Base-by-base conservation (phyloP, 1,284 basidiomycete species). In the Boletus calvinii region DNA sequence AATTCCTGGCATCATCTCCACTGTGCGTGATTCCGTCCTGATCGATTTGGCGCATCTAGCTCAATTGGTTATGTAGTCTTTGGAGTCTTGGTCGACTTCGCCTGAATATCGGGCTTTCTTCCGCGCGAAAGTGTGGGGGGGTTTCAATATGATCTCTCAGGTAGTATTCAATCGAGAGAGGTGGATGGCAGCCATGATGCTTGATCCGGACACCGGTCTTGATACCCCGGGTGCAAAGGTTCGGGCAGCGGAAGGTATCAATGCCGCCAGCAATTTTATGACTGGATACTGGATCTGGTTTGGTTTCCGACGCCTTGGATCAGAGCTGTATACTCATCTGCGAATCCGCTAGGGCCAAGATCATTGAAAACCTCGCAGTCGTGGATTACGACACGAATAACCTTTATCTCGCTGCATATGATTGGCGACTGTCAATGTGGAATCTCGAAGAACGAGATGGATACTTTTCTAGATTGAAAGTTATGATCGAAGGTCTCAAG, bases 231-330 rank as follows among this genome's bases (percentile, higher is more conserved):
- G 85, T n/a, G 85, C 86, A 54, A 96, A 94, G 68, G 85, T 98
- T 41, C 80, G 96, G 32, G 92, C 95, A 9, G 94, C 92, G 0
- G 92, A 98, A 69, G 95, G 90, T 1, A 82, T 92, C n/a, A 85
- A 89, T 59, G 92, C 92, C 2, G 92, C 93, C 6, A 92, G 88
- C 59, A 92, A 84, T 63, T 97, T 98, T 66, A 88, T 98, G 51
- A 87, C 90, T 65, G 92, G 93, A 4, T 98, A 94, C 69, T 97
- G 94, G 94, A 87, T 97, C 57, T 98, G 94, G 94, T 89, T 61
- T 18, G 43, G 31, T 32, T 46, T 35, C 37, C 36, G 31, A 17
- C 11, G 8, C 31, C 39, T 29, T 53, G 4, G 7, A 13, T 44
- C 15, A 37, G 18, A 18, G 11, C 24, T 51, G 20, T 35, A 22